These are phyloP conservation scores for Chiua virens DNA, from an alignment of 768 basidiomycete species.

Conservation along the genomic window DNA sequence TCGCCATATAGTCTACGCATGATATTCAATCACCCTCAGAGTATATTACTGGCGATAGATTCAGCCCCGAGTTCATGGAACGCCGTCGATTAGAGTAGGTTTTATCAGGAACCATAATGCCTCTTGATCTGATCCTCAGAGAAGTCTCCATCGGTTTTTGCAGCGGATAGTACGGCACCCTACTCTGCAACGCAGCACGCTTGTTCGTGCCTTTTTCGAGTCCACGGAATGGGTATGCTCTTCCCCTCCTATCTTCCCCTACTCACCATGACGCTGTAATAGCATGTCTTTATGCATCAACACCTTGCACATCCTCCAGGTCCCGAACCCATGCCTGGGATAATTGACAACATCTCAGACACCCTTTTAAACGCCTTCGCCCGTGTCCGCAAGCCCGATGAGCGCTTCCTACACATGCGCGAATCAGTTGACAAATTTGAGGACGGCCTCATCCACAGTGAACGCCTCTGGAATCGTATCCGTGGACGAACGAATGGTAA, in stretches of 20 bases:
- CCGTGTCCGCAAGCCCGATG: conserved; percentile 94
- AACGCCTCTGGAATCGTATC: conserved; percentile 76
- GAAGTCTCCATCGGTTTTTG: conserved; percentile 88
- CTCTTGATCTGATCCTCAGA: conserved; percentile 5
- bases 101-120: background rate
- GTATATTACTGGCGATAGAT: conserved; percentile 96
- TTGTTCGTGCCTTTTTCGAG: conserved; percentile 93
- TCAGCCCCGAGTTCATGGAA: conserved; percentile 97
- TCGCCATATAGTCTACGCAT: background rate
- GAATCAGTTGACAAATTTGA: conserved; percentile 95
- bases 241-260: background rate
- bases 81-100: conserved; percentile 83
- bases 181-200: conserved; percentile 85
- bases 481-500: conserved; percentile 86
- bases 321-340: conserved; percentile 72
- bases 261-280: conserved; percentile 8
- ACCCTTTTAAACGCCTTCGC: conserved; percentile 95
- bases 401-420: conserved; percentile 89
- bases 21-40: conserved; percentile 47
- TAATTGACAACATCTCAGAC: conserved; percentile 95
- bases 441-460: conserved; percentile 81
- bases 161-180: conserved; percentile 92
- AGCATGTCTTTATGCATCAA: conserved; percentile 98
- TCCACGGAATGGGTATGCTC: conserved; percentile 94
- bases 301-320: conserved; percentile 90